A percentile compares a stretch with the other conserved stretches of the same genome.
Conservation (phyloP, 768 basidiomycete species). For the Suillus brevipes region DNA sequence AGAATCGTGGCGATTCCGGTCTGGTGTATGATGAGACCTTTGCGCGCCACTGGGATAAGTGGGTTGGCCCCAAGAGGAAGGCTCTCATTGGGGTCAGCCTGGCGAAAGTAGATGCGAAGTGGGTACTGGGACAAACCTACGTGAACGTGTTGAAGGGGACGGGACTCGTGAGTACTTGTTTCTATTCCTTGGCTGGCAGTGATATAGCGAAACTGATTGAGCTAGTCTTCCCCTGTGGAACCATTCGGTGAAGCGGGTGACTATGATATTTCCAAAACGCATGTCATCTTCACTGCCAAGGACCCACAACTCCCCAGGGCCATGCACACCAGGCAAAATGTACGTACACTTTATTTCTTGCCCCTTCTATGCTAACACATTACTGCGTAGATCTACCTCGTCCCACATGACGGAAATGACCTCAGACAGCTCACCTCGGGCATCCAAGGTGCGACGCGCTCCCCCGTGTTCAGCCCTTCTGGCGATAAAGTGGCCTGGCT, state of each 20-base stretch:
- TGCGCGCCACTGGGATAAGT: conserved; percentile 77
- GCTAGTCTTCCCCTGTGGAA: conserved; percentile 74
- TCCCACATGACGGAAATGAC: conserved; percentile 53
- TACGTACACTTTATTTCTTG: conserved; percentile 29
- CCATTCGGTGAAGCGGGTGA: conserved; percentile 84
- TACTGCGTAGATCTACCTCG: conserved; percentile 60
- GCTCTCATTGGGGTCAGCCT: conserved; percentile 74
- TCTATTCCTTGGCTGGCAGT: neutral
- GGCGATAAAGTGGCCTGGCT: conserved; percentile 84
- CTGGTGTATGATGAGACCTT: conserved; percentile 67
- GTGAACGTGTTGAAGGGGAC: conserved; percentile 65
- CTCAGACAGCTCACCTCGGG: conserved; percentile 81
- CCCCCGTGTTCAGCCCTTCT: conserved; percentile 64
- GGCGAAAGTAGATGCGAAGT: conserved; percentile 45
- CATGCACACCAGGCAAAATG: conserved; percentile 88
- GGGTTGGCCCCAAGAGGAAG: conserved; percentile 71
- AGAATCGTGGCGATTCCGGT: conserved; percentile 71
- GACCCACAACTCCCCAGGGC: conserved; percentile 76
- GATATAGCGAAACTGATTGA: neutral
- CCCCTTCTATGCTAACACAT: conserved; percentile 2
- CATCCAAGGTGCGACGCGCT: conserved; percentile 78
- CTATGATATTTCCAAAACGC: conserved; percentile 67
- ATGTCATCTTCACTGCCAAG: conserved; percentile 84
- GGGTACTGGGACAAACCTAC: conserved; percentile 54
- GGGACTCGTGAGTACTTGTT: conserved; percentile 49